A percentile compares a stretch with the other conserved stretches of the same genome.
Conservation (phyloP, 306 rosid species). For the Prunus mira region DNA sequence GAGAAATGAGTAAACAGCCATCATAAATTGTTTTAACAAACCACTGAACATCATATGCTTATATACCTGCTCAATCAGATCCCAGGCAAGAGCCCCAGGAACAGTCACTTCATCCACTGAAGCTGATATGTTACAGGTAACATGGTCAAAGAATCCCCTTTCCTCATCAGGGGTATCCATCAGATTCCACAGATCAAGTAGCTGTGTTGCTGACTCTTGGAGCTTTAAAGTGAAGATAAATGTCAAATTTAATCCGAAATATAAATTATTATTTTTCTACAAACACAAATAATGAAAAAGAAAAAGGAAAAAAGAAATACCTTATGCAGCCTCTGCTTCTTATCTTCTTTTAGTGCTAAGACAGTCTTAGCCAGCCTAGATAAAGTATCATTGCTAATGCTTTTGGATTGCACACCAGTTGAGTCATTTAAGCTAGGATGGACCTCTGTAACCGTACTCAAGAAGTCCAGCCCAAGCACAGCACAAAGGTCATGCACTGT, state of each 20-base stretch:
- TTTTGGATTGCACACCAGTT: constrained; percentile 86
- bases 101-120: constrained; percentile 95
- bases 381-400: constrained; percentile 90
- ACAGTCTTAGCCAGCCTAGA: constrained; percentile 84
- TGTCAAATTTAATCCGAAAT: constrained; percentile 12
- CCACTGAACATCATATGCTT: constrained; percentile 14
- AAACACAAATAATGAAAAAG: neutral
- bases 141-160: constrained; percentile 87
- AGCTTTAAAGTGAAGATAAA: constrained; percentile 52
- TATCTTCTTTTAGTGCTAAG: constrained; percentile 64
- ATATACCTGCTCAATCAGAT: constrained; percentile 85
- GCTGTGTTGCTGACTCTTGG: constrained; percentile 89
- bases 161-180: constrained; percentile 94
- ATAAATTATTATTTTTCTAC: neutral
- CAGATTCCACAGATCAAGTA: constrained; percentile 95
- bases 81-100: constrained; percentile 95
- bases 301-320: constrained; percentile 25
- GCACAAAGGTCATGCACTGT: constrained; percentile 93
- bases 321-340: constrained; percentile 76
- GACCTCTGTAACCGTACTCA: constrained; percentile 89
- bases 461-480: constrained; percentile 97
- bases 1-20: constrained; percentile 19
- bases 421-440: constrained; percentile 97
- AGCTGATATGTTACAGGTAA: constrained; percentile 92
- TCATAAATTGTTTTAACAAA: constrained; percentile 6